phyloP scores from a whole-genome alignment of 2,329 filamentous ascomycete species.

The Trichoderma sp. region DNA sequence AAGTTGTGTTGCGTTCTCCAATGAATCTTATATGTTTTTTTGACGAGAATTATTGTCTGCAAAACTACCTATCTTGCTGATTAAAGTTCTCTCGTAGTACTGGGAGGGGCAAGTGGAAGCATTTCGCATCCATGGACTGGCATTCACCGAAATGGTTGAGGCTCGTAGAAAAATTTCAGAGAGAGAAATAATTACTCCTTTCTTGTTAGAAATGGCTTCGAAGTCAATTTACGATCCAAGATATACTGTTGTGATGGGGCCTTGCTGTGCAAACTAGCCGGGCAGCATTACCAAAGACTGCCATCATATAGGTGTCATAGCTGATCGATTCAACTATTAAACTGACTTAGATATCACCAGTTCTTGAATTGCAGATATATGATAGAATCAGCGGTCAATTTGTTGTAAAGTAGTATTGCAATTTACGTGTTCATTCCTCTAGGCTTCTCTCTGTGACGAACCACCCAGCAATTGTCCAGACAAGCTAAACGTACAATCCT shows the following conservation, averaged over 20 bases:
- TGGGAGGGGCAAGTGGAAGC: neutral
- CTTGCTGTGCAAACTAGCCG: neutral
- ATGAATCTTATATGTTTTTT: neutral
- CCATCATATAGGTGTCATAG: neutral
- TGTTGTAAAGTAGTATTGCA: neutral
- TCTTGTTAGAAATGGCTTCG: neutral
- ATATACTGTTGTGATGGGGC: neutral
- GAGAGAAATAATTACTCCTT: neutral
- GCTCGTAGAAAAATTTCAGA: neutral
- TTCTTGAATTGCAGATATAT: neutral
- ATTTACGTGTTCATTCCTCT: neutral
- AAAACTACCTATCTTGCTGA: neutral
- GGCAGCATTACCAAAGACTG: neutral
- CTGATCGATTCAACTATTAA: neutral
- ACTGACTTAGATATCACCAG: neutral
- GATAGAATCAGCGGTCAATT: neutral
- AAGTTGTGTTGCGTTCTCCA: neutral
- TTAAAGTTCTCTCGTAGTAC: neutral
- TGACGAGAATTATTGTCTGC: too few species aligned
- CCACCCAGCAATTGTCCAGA: too few species aligned
- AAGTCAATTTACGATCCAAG: neutral
- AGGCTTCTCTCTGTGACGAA: too few species aligned
- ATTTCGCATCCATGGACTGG: neutral
- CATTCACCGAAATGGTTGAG: neutral
- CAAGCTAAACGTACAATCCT: too few species aligned